phyloP scores from a whole-genome alignment of 257 asterid species.

The Anisodus acutangulus region DNA sequence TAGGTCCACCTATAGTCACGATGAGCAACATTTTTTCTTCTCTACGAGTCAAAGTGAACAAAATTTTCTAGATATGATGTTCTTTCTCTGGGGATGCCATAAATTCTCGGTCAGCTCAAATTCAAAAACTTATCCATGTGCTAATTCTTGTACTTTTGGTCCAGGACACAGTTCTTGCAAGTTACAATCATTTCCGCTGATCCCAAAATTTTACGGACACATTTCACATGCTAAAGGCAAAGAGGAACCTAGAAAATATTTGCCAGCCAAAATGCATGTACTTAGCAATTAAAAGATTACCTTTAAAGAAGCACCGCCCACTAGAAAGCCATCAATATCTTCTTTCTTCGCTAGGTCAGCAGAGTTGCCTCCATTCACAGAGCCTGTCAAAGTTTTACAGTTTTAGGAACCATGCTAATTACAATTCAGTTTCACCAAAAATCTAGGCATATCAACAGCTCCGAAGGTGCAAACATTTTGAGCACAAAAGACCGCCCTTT shows the following conservation, averaged over 20 bases:
- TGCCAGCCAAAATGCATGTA: not conserved
- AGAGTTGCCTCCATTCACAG: conserved; percentile 88
- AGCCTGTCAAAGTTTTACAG: conserved; percentile 51
- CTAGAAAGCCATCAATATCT: conserved; percentile 84
- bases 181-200: conserved; percentile 2
- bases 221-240: not conserved
- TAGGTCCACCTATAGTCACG: not conserved
- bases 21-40: not conserved
- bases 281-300: conserved; percentile 42
- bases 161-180: not conserved
- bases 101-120: not conserved
- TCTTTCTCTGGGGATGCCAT: not conserved
- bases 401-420: not conserved
- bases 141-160: not conserved
- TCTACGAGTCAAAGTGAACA: not conserved
- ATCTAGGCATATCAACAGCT: not conserved
- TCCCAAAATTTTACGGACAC: not conserved
- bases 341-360: conserved; percentile 91
- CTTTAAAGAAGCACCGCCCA: conserved; percentile 99
- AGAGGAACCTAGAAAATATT: not conserved
- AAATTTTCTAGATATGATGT: not conserved
- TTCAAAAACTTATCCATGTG: not conserved
- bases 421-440: not conserved
- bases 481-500: not conserved
- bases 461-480: not conserved